Evolutionary conservation across 345 rosid species (phyloP).

Genomic region (Pistacia vera): DNA sequence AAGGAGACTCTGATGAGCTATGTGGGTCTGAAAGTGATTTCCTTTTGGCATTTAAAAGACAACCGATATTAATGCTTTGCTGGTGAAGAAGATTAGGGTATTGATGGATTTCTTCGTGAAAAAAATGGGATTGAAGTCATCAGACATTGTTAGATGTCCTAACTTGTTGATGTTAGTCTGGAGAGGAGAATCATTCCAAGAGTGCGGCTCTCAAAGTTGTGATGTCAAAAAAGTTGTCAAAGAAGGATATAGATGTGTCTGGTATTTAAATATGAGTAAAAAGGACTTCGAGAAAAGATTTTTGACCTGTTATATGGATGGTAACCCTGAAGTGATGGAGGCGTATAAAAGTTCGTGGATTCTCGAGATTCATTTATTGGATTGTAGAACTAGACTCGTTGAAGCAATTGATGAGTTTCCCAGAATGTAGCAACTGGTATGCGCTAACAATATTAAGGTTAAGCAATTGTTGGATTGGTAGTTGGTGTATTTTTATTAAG

Average conservation of each 20-base stretch:
- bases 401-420: not conserved
- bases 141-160: slow-evolving; percentile 25
- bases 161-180: slow-evolving; percentile 30
- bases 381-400: not conserved
- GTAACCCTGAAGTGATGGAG: slow-evolving; percentile 21
- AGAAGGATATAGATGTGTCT: slow-evolving; percentile 5
- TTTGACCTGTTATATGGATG: slow-evolving; percentile 17
- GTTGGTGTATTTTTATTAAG: not conserved
- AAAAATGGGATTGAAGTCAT: slow-evolving; percentile 24
- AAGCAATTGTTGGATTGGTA: not conserved
- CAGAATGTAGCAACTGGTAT: not conserved
- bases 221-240: slow-evolving; percentile 21
- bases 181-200: slow-evolving; percentile 32
- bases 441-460: not conserved
- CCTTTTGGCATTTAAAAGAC: slow-evolving; percentile 26
- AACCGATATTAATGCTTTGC: slow-evolving; percentile 23
- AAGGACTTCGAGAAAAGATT: slow-evolving; percentile 18
- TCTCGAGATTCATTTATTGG: not conserved
- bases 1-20: slow-evolving; percentile 23
- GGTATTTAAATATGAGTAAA: not conserved
- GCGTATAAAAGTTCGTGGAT: slow-evolving; percentile 17
- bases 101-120: slow-evolving; percentile 29
- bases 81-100: slow-evolving; percentile 23
- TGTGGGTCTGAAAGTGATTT: slow-evolving; percentile 36
- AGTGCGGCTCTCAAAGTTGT: slow-evolving; percentile 24